phyloP scores from a whole-genome alignment of 129 eudicot genomes.

The Pittosporum tobira region DNA sequence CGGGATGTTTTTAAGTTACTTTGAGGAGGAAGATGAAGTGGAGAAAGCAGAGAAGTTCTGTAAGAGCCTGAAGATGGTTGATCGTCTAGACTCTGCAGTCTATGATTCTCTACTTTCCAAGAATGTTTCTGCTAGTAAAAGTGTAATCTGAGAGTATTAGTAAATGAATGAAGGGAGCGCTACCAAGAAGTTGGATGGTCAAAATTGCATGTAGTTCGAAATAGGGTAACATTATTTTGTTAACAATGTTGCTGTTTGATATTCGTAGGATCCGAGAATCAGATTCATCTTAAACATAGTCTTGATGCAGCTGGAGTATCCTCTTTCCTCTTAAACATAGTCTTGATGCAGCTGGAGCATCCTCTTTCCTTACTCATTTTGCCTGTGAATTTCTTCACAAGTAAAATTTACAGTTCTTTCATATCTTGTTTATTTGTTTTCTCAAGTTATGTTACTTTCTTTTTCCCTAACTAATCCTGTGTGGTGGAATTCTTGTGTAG shows the following conservation, averaged over 20 bases:
- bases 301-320: too few relatives aligned
- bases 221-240: not conserved
- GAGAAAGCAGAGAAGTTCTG: conserved; percentile 24
- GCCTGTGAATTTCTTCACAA: too few relatives aligned
- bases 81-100: conserved; percentile 27
- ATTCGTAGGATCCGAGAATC: not conserved
- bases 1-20: conserved; percentile 20
- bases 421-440: too few relatives aligned
- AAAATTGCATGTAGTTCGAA: not conserved
- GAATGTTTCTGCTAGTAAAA: conserved; percentile 7
- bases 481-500: too few relatives aligned
- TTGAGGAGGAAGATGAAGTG: conserved; percentile 29
- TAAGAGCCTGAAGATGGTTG: conserved; percentile 30
- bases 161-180: not conserved
- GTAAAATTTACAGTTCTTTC: too few relatives aligned
- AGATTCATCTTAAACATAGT: too few relatives aligned
- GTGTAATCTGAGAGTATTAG: not conserved
- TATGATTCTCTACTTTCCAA: conserved; percentile 18
- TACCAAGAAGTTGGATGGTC: not conserved
- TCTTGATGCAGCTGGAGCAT: too few relatives aligned
- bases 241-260: not conserved
- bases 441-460: too few relatives aligned
- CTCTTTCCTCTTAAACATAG: too few relatives aligned
- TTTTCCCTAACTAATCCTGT: too few relatives aligned
- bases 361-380: too few relatives aligned